A percentile compares a stretch with the other conserved stretches of the same genome.
These are phyloP conservation scores for Fusarium nelsonii DNA, from an alignment of 2,329 filamentous ascomycete genomes.

Conservation along the genomic window DNA sequence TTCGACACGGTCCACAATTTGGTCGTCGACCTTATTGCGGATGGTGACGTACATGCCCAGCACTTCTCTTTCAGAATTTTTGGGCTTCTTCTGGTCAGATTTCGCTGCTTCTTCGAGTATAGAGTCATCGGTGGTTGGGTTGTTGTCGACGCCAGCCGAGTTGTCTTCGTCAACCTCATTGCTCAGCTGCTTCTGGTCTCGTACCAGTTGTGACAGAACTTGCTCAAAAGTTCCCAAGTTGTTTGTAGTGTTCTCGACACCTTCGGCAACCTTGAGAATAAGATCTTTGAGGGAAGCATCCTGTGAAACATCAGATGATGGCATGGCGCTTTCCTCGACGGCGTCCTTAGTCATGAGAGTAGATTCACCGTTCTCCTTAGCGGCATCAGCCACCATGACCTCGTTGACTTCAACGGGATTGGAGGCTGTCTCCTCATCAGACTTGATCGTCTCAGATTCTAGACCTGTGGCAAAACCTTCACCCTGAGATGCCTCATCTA, in stretches of 20 bases:
- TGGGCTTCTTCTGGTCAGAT: neutral
- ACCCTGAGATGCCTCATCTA: slow-evolving; percentile 4
- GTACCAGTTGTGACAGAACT: slow-evolving; percentile 63
- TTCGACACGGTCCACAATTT: slow-evolving; percentile 70
- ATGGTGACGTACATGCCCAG: slow-evolving; percentile 79
- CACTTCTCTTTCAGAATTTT: slow-evolving; percentile 6
- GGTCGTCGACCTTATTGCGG: slow-evolving; percentile 77
- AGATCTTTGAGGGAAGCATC: slow-evolving; percentile 59
- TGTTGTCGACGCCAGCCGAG: neutral
- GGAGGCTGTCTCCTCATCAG: neutral
- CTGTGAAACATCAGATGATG: neutral
- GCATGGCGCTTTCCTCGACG: neutral
- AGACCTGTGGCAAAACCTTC: neutral
- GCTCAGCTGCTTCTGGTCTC: slow-evolving; percentile 49
- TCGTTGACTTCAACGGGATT: neutral
- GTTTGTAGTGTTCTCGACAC: slow-evolving; percentile 56
- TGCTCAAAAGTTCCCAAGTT: slow-evolving; percentile 64
- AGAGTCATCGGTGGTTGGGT: neutral
- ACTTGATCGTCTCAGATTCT: neutral
- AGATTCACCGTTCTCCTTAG: neutral
- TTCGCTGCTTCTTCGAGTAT: neutral
- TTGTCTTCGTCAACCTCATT: slow-evolving; percentile 22
- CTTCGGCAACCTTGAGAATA: slow-evolving; percentile 64
- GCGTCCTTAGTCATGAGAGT: neutral
- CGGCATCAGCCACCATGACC: neutral